A percentile compares a stretch with the other conserved stretches of the same genome.
Evolutionary conservation across 331 rosid species (phyloP).

Genomic region (Stylosanthes scabra): DNA sequence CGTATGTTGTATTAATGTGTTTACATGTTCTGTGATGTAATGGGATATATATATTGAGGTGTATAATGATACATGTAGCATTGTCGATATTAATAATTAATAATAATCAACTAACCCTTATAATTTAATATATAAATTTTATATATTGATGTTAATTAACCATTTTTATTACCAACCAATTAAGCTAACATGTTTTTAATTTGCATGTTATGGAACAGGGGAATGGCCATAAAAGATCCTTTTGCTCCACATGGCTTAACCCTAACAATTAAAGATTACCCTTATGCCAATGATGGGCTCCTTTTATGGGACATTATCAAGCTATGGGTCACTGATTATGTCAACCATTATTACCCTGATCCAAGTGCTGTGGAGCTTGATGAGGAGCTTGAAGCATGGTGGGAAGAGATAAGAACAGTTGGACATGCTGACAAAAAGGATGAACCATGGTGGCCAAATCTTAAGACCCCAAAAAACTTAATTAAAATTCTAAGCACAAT

Average conservation of each 20-base stretch:
- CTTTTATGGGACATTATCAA: constrained; percentile 63
- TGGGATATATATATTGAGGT: too few species aligned
- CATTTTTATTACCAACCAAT: too few species aligned
- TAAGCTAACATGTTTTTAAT: too few species aligned
- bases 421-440: constrained; percentile 80
- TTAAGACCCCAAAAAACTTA: constrained; percentile 59
- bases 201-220: constrained; percentile 34
- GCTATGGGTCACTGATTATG: constrained; percentile 65
- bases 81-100: too few species aligned
- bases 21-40: too few species aligned
- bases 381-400: constrained; percentile 73
- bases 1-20: too few species aligned
- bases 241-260: constrained; percentile 61
- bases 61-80: too few species aligned
- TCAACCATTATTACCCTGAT: constrained; percentile 56
- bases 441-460: constrained; percentile 78
- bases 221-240: constrained; percentile 72
- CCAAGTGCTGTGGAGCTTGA: constrained; percentile 49
- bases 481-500: constrained; percentile 55
- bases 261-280: constrained; percentile 67
- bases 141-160: too few species aligned
- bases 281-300: constrained; percentile 72
- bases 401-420: constrained; percentile 67
- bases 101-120: too few species aligned
- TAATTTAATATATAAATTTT: too few species aligned